Conservation (phyloP, 2,329 filamentous ascomycete species). For the Botrytis elliptica region DNA sequence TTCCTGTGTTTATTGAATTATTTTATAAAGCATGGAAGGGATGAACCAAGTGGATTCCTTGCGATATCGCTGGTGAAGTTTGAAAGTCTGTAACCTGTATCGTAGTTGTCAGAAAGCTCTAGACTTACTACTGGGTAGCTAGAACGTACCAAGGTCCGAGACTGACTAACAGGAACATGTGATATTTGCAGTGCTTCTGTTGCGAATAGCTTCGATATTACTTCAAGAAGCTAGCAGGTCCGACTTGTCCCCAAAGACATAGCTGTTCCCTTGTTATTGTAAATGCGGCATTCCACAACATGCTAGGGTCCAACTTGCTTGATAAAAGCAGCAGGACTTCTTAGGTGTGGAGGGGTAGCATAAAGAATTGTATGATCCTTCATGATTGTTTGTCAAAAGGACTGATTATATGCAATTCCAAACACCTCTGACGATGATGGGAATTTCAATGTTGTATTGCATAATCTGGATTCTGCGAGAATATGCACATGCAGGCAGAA, state of each 20-base stretch:
- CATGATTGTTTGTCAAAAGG: not conserved
- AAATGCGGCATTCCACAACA: not conserved
- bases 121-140: not conserved
- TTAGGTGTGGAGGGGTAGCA: not conserved
- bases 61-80: not conserved
- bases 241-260: not conserved
- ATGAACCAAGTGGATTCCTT: constrained; percentile 1
- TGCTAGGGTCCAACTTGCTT: not conserved
- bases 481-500: not conserved
- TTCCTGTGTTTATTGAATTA: not conserved
- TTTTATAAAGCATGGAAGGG: not conserved
- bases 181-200: not conserved
- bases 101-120: not conserved
- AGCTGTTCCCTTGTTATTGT: not conserved
- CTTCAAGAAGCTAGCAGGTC: no score
- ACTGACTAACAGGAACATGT: not conserved
- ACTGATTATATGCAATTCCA: not conserved
- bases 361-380: not conserved
- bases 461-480: not conserved
- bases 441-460: not conserved
- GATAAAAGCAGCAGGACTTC: constrained; percentile 1
- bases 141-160: not conserved
- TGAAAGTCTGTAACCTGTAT: not conserved
- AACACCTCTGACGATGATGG: not conserved
- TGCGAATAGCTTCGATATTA: constrained; percentile 5